Base-by-base conservation (phyloP, 495 filamentous ascomycete genomes). In the Hypoxylon fuscum region DNA sequence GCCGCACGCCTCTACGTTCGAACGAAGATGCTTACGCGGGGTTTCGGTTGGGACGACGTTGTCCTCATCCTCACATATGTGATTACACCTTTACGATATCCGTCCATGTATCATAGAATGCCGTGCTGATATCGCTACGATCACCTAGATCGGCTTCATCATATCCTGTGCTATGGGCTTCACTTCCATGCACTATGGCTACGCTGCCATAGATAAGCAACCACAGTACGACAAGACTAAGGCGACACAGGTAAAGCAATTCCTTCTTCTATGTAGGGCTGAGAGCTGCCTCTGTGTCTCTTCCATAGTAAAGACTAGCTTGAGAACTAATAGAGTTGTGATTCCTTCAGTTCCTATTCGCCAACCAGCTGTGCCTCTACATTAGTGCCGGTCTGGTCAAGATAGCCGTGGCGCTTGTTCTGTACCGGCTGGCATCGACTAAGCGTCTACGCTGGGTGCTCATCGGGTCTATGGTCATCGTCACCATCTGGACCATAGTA, bases 381-480 rank as follows among this genome's bases (percentile, higher is more conserved):
- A 67, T 71, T 34, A 58, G 66, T n/a, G 66, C 69, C 17, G 69
- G 69, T 5, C 35, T 71, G 1, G 66, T 71, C 0, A 71, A 71
- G 34, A 11, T 71, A 35, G 69, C 69, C 8, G 69, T 71, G 23
- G 69, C 69, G 7, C 48, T 69, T 18, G 66, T 71, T 10, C 69
- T 71, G 34, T 64, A 66, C 35, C 69, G 69, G 10, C 47, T 71
- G 11, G 53, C 62, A 6, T 56, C 64, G 14, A 50, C 58, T 6
- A 71, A 60, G 22, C 46, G 53, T 6, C 22, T 71, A 6, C 66
- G 66, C 20, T 59, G 43, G 48, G 3, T 64, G 8, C 23, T 71
- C 10, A 53, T 69, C 29, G 48, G 40, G 8, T 71, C 69, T 11
- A 71, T 69, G 22, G 52, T 55, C 5, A 17, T 71, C 20, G 69